Base-by-base conservation (phyloP, 2,329 filamentous ascomycete species). In the Colletotrichum endophyticum region DNA sequence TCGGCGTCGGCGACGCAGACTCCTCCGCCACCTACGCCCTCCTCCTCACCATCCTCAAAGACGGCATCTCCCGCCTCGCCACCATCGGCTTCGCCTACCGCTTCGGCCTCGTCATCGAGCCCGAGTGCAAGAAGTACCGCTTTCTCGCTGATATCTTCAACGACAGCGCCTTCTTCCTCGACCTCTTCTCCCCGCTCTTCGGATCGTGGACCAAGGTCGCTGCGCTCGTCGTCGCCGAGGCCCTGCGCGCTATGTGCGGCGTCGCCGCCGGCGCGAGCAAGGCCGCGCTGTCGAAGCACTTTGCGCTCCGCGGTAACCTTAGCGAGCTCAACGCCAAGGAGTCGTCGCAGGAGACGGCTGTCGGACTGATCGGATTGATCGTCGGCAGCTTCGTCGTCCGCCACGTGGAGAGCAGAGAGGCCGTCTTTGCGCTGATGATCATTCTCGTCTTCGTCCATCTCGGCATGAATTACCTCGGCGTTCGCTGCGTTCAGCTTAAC, bases 321-420 rank as follows among this genome's bases (percentile, higher is more conserved):
- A 96, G 95, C 3, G 96, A 99, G 84, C 89, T 99, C 73, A 99
- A 98, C 85, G 96, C 96, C 73, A 93, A 98, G 90, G 96, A 99
- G 83, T 96, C 96, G 15, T 98, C 95, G 79, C 97, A 99, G 86
- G 97, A 99, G 85, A 99, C 96, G 0, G 92, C 98, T 25, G 95
- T 99, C 73, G 96, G 95, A 3, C 88, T 99, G 30, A 78, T 98
- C 39, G 97, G 97, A 3, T 96, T 99, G 91, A 89, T 98, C 68
- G 92, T 91, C 16, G 97, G 97, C 1, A 97, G 94, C 64, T 76
- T 98, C 3, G 92, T 98, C 16, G 95, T 99, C 22, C 94, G 94
- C 39, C 88, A 91, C 78, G 92, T 98, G 27, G 91, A 94, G 68
- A 92, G 93, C 66, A 92, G 93, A 72, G 84, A 88, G 16, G 92